A percentile compares a stretch with the other conserved stretches of the same genome.
Evolutionary conservation across 768 basidiomycete species (phyloP).

Genomic region (Boletus rufocinnamomeus): DNA sequence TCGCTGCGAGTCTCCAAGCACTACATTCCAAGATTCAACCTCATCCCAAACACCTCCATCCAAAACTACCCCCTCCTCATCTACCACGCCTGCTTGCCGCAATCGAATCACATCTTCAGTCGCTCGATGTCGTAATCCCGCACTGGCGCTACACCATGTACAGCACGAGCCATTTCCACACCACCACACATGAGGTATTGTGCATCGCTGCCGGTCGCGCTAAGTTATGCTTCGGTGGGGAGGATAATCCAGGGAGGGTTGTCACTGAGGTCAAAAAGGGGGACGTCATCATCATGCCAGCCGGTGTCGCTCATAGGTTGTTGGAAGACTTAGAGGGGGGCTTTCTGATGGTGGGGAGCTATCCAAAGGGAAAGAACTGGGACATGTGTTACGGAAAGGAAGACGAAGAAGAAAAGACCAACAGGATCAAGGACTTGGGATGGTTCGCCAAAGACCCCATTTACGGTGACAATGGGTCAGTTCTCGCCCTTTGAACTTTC

Average conservation of each 20-base stretch:
- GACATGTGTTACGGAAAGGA: slow-evolving; percentile 28
- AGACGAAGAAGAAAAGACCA: not conserved
- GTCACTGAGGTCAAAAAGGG: slow-evolving; percentile 36
- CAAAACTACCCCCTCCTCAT: slow-evolving; percentile 39
- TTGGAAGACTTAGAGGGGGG: slow-evolving; percentile 32
- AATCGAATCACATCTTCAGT: slow-evolving; percentile 39
- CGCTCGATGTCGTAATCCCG: slow-evolving; percentile 38
- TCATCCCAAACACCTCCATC: slow-evolving; percentile 41
- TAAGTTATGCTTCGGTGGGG: slow-evolving; percentile 26
- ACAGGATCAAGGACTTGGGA: slow-evolving; percentile 29
- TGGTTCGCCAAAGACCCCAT: slow-evolving; percentile 45
- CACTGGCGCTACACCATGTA: slow-evolving; percentile 49
- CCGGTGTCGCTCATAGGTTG: slow-evolving; percentile 42
- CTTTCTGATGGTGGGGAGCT: slow-evolving; percentile 25
- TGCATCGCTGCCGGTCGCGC: slow-evolving; percentile 28
- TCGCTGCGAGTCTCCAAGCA: slow-evolving; percentile 32
- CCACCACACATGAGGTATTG: slow-evolving; percentile 45
- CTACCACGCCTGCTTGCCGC: slow-evolving; percentile 37
- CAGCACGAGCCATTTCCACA: slow-evolving; percentile 42
- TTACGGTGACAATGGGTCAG: slow-evolving; percentile 41
- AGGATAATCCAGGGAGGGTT: slow-evolving; percentile 35
- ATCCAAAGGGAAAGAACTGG: slow-evolving; percentile 39
- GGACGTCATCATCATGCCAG: slow-evolving; percentile 37
- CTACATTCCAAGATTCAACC: slow-evolving; percentile 35
- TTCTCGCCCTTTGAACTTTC: slow-evolving; percentile 20